Conservation (phyloP, 1,284 basidiomycete species). For the Austroboletus niveus region DNA sequence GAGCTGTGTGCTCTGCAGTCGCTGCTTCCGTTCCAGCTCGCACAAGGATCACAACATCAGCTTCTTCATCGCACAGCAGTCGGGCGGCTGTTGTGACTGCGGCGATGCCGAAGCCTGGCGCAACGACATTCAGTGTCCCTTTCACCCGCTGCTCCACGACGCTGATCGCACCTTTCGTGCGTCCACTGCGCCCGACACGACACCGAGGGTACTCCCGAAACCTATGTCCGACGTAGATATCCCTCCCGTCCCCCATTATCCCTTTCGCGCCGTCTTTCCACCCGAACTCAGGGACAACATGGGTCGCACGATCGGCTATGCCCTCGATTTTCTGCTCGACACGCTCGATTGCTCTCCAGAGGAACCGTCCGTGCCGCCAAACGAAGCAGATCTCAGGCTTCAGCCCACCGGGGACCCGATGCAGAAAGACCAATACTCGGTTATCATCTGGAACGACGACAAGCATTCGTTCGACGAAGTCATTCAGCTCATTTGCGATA, state of each 20-base stretch:
- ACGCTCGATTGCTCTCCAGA: slow-evolving; percentile 85
- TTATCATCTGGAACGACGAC: slow-evolving; percentile 97
- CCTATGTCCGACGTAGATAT: slow-evolving; percentile 45
- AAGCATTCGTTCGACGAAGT: slow-evolving; percentile 94
- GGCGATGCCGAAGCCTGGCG: slow-evolving; percentile 89
- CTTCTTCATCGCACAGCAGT: slow-evolving; percentile 88
- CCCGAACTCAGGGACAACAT: slow-evolving; percentile 71
- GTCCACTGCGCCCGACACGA: slow-evolving; percentile 24
- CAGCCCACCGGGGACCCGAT: slow-evolving; percentile 74
- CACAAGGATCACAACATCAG: slow-evolving; percentile 87
- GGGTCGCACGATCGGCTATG: slow-evolving; percentile 70
- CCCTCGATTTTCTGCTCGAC: slow-evolving; percentile 83
- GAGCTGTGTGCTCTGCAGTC: slow-evolving; percentile 83
- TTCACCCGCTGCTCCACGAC: slow-evolving; percentile 49
- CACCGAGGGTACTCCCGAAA: slow-evolving; percentile 35
- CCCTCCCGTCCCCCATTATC: slow-evolving; percentile 57
- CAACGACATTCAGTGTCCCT: slow-evolving; percentile 61
- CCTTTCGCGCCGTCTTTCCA: slow-evolving; percentile 54
- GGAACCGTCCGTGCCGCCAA: slow-evolving; percentile 67
- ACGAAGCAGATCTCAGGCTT: slow-evolving; percentile 67
- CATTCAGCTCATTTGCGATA: slow-evolving; percentile 74
- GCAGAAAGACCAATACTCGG: slow-evolving; percentile 77
- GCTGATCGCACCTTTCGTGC: slow-evolving; percentile 9
- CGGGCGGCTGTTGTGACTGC: slow-evolving; percentile 91
- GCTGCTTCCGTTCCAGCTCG: slow-evolving; percentile 83